A percentile compares a stretch with the other conserved stretches of the same genome.
phyloP scores from a whole-genome alignment of 1,139 yeast species.

The Taiozyma sp. region DNA sequence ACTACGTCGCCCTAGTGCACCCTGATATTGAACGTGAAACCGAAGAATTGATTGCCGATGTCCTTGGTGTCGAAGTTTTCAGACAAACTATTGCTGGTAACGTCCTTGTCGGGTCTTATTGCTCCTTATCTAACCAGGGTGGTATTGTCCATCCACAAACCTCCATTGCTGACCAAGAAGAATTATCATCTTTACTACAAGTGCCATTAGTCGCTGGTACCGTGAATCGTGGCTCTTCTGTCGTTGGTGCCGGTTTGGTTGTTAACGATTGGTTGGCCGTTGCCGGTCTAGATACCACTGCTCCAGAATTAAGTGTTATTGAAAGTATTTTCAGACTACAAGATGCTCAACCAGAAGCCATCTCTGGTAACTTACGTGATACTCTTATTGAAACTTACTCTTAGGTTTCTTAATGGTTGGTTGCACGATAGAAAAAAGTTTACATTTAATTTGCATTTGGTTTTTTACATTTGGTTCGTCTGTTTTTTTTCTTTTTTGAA shows the following conservation, averaged over 20 bases:
- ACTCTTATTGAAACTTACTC: conserved; percentile 85
- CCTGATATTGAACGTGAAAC: conserved; percentile 99
- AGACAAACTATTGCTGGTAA: conserved; percentile 99
- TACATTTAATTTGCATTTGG: background rate
- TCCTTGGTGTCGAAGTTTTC: conserved; percentile 98
- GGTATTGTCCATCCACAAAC: conserved; percentile 98
- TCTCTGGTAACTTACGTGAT: conserved; percentile 81
- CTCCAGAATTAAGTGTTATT: conserved; percentile 94
- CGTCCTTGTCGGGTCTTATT: conserved; percentile 95
- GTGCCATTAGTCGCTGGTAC: conserved; percentile 99
- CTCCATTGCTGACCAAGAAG: conserved; percentile 96
- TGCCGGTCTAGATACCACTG: conserved; percentile 95
- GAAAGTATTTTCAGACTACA: conserved; percentile 93
- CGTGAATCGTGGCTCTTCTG: conserved; percentile 95
- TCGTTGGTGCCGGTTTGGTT: conserved; percentile 98
- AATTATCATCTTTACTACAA: conserved; percentile 88
- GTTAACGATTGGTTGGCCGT: conserved; percentile 99
- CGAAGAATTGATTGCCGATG: conserved; percentile 97
- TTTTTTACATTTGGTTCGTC: background rate
- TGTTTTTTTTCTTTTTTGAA: background rate
- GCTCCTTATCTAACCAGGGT: conserved; percentile 94
- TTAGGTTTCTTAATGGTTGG: conserved; percentile 13
- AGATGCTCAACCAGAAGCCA: conserved; percentile 84
- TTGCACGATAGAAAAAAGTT: background rate
- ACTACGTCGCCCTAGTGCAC: conserved; percentile 97